phyloP scores from a whole-genome alignment of 305 asterid genomes.

The Solanum chacoense region DNA sequence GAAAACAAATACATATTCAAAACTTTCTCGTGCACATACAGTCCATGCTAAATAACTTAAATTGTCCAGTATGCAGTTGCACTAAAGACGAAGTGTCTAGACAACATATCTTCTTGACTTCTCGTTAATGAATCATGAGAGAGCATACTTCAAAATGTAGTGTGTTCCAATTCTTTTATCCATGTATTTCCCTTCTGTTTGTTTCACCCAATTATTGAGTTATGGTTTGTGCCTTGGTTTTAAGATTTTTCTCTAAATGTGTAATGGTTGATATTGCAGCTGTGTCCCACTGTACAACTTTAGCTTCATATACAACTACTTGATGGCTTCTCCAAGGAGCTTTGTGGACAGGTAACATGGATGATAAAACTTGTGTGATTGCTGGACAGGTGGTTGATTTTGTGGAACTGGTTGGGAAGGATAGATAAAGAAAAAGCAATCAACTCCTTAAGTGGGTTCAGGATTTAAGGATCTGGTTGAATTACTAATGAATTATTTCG shows the following conservation, averaged over 20 bases:
- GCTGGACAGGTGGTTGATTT: not conserved
- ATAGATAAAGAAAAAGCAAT: not conserved
- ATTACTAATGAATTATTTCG: not conserved
- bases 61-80: not conserved
- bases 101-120: not conserved
- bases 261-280: conserved; percentile 34
- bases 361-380: not conserved
- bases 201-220: not conserved
- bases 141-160: not conserved
- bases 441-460: not conserved
- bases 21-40: not conserved
- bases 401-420: not conserved
- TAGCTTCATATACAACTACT: conserved; percentile 66
- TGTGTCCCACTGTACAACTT: conserved; percentile 94
- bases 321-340: conserved; percentile 82
- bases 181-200: not conserved
- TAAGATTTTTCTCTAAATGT: not conserved
- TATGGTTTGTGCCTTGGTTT: not conserved
- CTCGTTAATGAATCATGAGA: not conserved
- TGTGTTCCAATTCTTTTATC: not conserved
- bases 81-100: not conserved
- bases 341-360: conserved; percentile 79
- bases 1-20: not conserved
- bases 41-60: not conserved
- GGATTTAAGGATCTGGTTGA: not conserved